Conservation (phyloP, 169 alveolate species). For the Eimeria acervulina region DNA sequence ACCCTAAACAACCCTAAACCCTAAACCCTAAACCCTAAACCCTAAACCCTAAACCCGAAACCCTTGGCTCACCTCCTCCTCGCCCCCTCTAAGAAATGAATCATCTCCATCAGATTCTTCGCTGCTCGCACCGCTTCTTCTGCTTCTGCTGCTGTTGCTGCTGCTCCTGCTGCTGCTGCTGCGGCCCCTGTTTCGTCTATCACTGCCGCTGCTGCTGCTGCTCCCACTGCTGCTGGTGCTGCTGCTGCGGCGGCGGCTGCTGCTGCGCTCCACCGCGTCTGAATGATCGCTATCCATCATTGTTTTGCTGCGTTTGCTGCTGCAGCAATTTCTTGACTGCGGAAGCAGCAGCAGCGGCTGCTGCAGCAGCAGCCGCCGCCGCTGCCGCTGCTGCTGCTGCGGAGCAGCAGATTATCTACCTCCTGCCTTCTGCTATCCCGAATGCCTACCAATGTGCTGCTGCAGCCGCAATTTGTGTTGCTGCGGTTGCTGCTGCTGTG, state of each 20-base stretch:
- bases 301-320: neutral
- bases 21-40: conserved; percentile 48
- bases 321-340: neutral
- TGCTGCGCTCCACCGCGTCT: neutral
- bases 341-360: neutral
- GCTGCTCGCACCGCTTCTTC: neutral
- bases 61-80: conserved; percentile 2
- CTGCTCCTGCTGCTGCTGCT: conserved; percentile 16
- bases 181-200: neutral
- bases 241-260: neutral
- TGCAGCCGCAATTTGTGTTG: neutral
- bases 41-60: conserved; percentile 44
- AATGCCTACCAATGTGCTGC: neutral
- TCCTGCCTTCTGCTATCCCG: too few relatives aligned
- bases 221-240: neutral
- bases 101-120: conserved; percentile 11
- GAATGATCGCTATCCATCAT: neutral
- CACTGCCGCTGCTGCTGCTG: neutral
- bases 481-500: neutral
- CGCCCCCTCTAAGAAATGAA: neutral
- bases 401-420: neutral
- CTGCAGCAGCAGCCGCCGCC: neutral
- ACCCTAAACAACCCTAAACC: neutral
- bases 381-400: neutral
- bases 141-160: neutral